A percentile compares a stretch with the other conserved stretches of the same genome.
phyloP scores from a whole-genome alignment of 106 monocot species.

The Platanthera zijinensis region DNA sequence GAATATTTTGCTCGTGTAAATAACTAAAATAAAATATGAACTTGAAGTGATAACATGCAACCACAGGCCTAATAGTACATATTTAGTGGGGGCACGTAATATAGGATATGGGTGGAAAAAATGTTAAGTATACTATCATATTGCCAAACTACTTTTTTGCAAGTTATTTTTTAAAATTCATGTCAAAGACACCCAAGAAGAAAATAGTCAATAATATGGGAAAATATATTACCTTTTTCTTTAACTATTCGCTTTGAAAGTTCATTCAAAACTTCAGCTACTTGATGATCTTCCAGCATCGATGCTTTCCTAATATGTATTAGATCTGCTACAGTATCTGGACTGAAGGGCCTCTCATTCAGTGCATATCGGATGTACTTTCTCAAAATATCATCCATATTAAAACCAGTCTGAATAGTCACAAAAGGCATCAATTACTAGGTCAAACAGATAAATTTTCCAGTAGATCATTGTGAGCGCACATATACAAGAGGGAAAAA shows the following conservation, averaged over 20 bases:
- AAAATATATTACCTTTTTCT: constrained; percentile 59
- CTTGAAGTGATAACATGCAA: not conserved
- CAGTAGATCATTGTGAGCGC: too few species aligned
- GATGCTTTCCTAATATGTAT: constrained; percentile 74
- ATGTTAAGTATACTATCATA: not conserved
- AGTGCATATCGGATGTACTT: constrained; percentile 90
- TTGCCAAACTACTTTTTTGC: not conserved
- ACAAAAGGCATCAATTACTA: not conserved
- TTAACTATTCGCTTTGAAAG: constrained; percentile 87
- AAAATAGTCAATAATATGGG: not conserved
- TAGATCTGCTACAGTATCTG: constrained; percentile 62
- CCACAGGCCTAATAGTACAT: not conserved
- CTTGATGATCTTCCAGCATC: constrained; percentile 70
- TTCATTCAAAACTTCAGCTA: constrained; percentile 91
- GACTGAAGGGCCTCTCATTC: constrained; percentile 86
- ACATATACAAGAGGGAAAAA: too few species aligned
- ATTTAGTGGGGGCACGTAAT: too few species aligned
- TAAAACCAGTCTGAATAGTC: constrained; percentile 79
- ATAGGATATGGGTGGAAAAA: not conserved
- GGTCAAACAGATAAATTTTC: not conserved
- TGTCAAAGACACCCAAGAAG: not conserved
- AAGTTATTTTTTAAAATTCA: not conserved
- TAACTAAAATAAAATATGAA: not conserved
- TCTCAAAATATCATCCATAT: constrained; percentile 81
- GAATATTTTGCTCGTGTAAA: not conserved